phyloP scores from a whole-genome alignment of 164 flowering plant genomes.

The Aristolochia contorta region DNA sequence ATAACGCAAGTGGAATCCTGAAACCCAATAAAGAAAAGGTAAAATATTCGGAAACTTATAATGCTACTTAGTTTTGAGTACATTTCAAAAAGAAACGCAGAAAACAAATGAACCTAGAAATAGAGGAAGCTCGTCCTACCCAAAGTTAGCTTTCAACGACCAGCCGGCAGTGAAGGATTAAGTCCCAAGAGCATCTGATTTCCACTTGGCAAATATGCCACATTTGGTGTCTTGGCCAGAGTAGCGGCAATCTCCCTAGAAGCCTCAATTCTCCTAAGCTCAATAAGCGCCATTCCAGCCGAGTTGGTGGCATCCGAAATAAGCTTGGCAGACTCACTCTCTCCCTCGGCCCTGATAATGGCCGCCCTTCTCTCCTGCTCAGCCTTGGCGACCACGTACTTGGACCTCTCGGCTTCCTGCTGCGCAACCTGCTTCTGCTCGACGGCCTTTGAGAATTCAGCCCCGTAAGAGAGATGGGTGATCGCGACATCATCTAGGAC shows the following conservation, averaged over 20 bases:
- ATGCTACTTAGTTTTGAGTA: too few relatives aligned
- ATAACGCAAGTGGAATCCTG: too few relatives aligned
- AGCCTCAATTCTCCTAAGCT: conserved; percentile 77
- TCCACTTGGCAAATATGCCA: conserved; percentile 60
- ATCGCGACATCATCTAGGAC: conserved; percentile 77
- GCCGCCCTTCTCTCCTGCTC: conserved; percentile 91
- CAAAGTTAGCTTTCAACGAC: conserved; percentile 20
- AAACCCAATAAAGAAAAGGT: too few relatives aligned
- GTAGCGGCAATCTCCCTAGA: conserved; percentile 62
- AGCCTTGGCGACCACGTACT: conserved; percentile 71
- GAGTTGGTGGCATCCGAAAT: conserved; percentile 70
- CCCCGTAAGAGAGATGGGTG: conserved; percentile 30
- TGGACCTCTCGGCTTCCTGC: conserved; percentile 90
- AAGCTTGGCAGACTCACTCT: conserved; percentile 73
- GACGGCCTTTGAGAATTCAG: conserved; percentile 40
- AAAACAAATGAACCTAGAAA: too few relatives aligned
- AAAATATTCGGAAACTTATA: too few relatives aligned
- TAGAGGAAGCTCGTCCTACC: background rate
- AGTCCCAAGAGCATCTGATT: conserved; percentile 55
- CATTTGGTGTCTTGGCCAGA: conserved; percentile 52
- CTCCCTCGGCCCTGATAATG: conserved; percentile 71
- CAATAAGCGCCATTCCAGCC: conserved; percentile 71
- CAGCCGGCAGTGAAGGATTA: conserved; percentile 28
- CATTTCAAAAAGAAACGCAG: too few relatives aligned
- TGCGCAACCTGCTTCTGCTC: conserved; percentile 61